Percentiles rank a stretch among this genome's conserved stretches.
Evolutionary conservation across 129 eudicot species (phyloP).

Genomic region (Mikania micrantha): DNA sequence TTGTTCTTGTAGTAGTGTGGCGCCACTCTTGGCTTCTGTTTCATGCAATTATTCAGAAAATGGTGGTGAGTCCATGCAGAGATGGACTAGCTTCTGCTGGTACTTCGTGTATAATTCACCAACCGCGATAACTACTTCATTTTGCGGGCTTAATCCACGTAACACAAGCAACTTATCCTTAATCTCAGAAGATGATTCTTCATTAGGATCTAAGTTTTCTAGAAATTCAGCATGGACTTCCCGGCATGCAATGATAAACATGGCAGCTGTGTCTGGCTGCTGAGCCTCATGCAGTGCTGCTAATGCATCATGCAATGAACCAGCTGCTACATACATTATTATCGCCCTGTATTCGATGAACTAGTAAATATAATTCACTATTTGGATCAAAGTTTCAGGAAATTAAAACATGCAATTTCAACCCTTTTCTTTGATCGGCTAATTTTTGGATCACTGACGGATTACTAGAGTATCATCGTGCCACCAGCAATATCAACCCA

Average conservation of each 20-base stretch:
- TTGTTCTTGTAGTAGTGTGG: neutral
- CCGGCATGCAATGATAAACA: conserved; percentile 74
- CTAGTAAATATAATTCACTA: neutral
- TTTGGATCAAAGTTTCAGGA: neutral
- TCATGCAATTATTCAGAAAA: conserved; percentile 34
- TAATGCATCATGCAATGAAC: conserved; percentile 82
- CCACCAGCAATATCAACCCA: no score
- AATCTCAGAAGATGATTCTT: conserved; percentile 31
- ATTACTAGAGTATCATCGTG: no score
- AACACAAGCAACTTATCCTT: conserved; percentile 48
- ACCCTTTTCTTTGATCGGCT: no score
- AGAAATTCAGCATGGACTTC: conserved; percentile 64
- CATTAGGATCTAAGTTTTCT: conserved; percentile 48
- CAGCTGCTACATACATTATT: conserved; percentile 84
- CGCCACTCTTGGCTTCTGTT: neutral
- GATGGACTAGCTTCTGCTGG: conserved; percentile 80
- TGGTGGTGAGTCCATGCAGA: conserved; percentile 89
- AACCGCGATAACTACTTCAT: conserved; percentile 68
- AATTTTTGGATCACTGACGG: no score
- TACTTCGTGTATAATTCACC: conserved; percentile 73
- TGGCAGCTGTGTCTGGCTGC: conserved; percentile 90
- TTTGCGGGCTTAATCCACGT: conserved; percentile 62
- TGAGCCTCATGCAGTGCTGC: conserved; percentile 84
- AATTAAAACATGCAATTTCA: neutral
- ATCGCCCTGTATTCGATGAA: conserved; percentile 58